phyloP scores from a whole-genome alignment of 768 basidiomycete genomes.

The Mycena crocata region DNA sequence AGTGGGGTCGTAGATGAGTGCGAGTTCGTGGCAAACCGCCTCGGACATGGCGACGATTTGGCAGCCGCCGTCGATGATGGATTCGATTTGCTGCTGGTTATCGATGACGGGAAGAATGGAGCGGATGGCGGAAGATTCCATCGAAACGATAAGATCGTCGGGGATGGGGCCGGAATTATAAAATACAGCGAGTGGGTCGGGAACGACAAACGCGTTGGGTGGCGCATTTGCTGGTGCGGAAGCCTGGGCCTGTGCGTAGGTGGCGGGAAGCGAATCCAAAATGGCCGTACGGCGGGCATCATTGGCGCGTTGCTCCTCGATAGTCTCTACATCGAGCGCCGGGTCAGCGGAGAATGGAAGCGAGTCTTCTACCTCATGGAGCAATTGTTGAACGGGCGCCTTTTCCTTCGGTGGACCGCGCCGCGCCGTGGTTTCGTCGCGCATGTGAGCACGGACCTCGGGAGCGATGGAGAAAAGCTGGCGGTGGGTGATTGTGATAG shows the following conservation, averaged over 20 bases:
- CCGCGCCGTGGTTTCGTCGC: slow-evolving; percentile 30
- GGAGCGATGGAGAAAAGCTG: slow-evolving; percentile 36
- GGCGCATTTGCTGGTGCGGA: background rate
- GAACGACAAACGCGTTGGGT: too few relatives aligned
- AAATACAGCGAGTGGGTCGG: background rate
- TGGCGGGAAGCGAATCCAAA: background rate
- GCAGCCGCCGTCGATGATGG: slow-evolving; percentile 37
- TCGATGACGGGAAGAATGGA: slow-evolving; percentile 13
- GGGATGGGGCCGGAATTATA: slow-evolving; percentile 7
- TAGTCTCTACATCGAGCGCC: background rate
- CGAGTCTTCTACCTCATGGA: too few relatives aligned
- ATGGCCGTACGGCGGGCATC: slow-evolving; percentile 4
- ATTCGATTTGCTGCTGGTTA: slow-evolving; percentile 18
- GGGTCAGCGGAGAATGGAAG: background rate
- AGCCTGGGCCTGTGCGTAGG: background rate
- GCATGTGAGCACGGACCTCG: slow-evolving; percentile 31
- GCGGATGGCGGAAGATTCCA: slow-evolving; percentile 27
- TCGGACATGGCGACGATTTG: slow-evolving; percentile 40
- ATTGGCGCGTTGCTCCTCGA: background rate
- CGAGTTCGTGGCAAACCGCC: slow-evolving; percentile 24
- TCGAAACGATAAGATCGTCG: slow-evolving; percentile 13
- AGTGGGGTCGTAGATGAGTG: slow-evolving; percentile 1
- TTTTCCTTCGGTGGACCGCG: background rate
- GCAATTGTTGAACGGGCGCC: background rate
- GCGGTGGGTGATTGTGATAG: slow-evolving; percentile 34